Conservation (phyloP, 2,329 filamentous ascomycete genomes). For the Epichloe baconii region DNA sequence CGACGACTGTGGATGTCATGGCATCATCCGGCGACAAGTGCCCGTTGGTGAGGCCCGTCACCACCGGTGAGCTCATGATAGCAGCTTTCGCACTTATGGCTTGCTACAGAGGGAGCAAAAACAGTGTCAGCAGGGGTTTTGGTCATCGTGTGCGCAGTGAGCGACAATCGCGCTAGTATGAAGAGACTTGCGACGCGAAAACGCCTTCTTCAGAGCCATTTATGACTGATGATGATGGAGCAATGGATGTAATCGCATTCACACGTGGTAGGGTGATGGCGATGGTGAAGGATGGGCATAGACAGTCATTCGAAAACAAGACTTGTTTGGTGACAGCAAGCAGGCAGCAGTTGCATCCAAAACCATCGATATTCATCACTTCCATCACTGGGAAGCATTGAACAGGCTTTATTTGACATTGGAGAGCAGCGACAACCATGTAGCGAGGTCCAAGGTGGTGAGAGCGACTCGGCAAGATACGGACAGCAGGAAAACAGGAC, state of each 20-base stretch:
- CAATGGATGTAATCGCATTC: conserved; percentile 31
- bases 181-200: conserved; percentile 18
- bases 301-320: conserved; percentile 28
- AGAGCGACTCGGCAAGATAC: conserved; percentile 24
- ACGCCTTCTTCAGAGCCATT: conserved; percentile 7
- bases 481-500: conserved; percentile 21
- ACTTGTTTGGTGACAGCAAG: conserved; percentile 9
- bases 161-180: conserved; percentile 12
- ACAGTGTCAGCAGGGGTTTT: conserved; percentile 21
- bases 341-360: conserved; percentile 16
- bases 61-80: conserved; percentile 50
- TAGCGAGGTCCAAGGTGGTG: conserved; percentile 16
- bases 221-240: conserved; percentile 14
- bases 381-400: conserved; percentile 21
- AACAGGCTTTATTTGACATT: conserved; percentile 13
- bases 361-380: conserved; percentile 20
- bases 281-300: conserved; percentile 31
- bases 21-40: conserved; percentile 43
- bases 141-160: conserved; percentile 3
- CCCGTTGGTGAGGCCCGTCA: conserved; percentile 53
- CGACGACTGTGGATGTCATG: conserved; percentile 24
- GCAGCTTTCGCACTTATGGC: conserved; percentile 49
- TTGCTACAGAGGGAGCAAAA: conserved; percentile 22
- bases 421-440: conserved; percentile 22
- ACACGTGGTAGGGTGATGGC: conserved; percentile 29